Evolutionary conservation across 257 asterid genomes (phyloP).

Genomic region (Solanum virginianum): DNA sequence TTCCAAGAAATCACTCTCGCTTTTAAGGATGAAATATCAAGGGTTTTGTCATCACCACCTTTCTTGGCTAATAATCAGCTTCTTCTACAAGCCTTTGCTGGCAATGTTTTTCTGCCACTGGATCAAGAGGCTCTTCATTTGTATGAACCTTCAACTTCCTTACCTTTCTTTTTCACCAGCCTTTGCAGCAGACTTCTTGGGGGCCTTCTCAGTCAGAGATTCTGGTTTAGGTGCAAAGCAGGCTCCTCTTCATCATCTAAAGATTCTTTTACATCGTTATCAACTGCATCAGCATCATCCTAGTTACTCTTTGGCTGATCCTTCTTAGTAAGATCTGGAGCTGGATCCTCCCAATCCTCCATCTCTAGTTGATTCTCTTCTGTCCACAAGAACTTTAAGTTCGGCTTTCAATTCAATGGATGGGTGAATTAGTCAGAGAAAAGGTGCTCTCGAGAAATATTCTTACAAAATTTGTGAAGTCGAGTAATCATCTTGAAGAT

Average conservation of each 20-base stretch:
- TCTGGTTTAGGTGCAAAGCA: constrained; percentile 49
- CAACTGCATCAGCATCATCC: constrained; percentile 87
- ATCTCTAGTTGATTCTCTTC: constrained; percentile 22
- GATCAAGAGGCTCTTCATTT: constrained; percentile 55
- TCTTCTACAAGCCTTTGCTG: constrained; percentile 97
- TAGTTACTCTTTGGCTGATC: constrained; percentile 36
- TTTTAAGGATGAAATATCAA: constrained; percentile 80
- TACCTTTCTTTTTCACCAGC: constrained; percentile 46
- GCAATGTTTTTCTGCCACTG: constrained; percentile 82
- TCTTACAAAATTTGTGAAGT: too few species aligned
- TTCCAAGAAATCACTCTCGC: constrained; percentile 69
- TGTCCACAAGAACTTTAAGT: neutral
- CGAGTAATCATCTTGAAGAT: too few species aligned
- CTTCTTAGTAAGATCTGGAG: constrained; percentile 47
- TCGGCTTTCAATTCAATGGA: neutral
- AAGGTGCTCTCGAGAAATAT: too few species aligned
- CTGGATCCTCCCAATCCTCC: constrained; percentile 88
- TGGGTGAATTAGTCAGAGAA: too few species aligned
- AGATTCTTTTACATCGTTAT: constrained; percentile 64
- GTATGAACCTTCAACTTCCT: constrained; percentile 28
- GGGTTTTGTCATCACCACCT: constrained; percentile 58
- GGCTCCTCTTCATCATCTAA: constrained; percentile 97
- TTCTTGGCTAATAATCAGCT: constrained; percentile 77
- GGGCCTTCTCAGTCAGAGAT: constrained; percentile 44
- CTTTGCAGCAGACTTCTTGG: constrained; percentile 52